Percentiles rank a stretch among this genome's conserved stretches.
These are phyloP conservation scores for Thinopyrum elongatum DNA, from an alignment of 176 grass and related monocot genomes.

Conservation along the genomic window DNA sequence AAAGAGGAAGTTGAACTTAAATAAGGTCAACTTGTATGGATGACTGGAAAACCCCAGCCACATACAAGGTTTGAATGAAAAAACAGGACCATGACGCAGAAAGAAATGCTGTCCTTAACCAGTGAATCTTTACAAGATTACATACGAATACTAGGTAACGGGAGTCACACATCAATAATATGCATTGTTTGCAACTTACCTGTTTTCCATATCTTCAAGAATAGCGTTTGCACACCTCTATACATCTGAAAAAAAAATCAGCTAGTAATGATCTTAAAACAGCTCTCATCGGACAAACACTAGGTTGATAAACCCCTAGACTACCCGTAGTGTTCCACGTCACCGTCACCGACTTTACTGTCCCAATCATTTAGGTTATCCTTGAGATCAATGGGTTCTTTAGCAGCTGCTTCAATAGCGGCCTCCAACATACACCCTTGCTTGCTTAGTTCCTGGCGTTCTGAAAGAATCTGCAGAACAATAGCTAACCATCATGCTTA, in stretches of 20 bases:
- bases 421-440: conserved; percentile 68
- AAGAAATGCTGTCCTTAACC: not conserved
- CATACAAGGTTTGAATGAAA: not conserved
- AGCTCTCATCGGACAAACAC: not conserved
- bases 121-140: not conserved
- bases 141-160: not conserved
- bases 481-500: conserved; percentile 13
- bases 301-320: conserved; percentile 26
- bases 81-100: not conserved
- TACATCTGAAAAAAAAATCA: conserved; percentile 73
- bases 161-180: not conserved
- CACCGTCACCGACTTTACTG: conserved; percentile 96
- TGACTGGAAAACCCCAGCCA: conserved; percentile 17
- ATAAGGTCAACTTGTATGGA: conserved; percentile 8
- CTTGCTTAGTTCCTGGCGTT: conserved; percentile 69
- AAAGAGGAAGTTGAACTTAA: conserved; percentile 33
- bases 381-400: conserved; percentile 70
- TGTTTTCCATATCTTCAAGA: conserved; percentile 97
- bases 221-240: conserved; percentile 87
- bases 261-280: conserved; percentile 21
- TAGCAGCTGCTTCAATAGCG: conserved; percentile 83
- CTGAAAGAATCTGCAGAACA: conserved; percentile 50
- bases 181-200: conserved; percentile 43
- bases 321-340: conserved; percentile 91
- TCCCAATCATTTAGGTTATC: conserved; percentile 95